Conservation (phyloP, 2,329 filamentous ascomycete species). For the Cladosporium sp. region DNA sequence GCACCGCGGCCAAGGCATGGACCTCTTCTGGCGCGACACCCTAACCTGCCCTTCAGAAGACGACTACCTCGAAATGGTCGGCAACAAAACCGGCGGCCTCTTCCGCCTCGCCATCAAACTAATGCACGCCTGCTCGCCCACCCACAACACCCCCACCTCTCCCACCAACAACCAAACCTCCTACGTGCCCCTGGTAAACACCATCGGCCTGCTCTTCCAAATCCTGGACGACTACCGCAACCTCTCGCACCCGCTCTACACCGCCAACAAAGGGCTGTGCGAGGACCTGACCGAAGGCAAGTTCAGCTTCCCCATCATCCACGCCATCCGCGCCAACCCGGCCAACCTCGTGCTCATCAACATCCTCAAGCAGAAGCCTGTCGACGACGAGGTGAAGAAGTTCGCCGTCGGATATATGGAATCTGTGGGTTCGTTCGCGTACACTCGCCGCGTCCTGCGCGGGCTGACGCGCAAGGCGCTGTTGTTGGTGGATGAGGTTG, state of each 20-base stretch:
- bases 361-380: constrained; percentile 87
- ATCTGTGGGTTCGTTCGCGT: constrained; percentile 82
- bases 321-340: constrained; percentile 78
- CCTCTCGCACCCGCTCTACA: constrained; percentile 65
- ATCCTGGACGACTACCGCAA: constrained; percentile 95
- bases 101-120: constrained; percentile 83
- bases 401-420: constrained; percentile 94
- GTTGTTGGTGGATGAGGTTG: constrained; percentile 45
- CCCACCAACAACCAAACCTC: constrained; percentile 50
- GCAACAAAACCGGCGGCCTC: constrained; percentile 84
- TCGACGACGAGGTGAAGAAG: constrained; percentile 81
- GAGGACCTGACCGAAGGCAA: constrained; percentile 97
- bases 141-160: constrained; percentile 26
- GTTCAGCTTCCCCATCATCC: constrained; percentile 94
- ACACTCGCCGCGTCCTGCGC: constrained; percentile 65
- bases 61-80: constrained; percentile 92
- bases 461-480: constrained; percentile 47
- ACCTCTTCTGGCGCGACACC: constrained; percentile 85
- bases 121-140: constrained; percentile 73
- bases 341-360: constrained; percentile 79
- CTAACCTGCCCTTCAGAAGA: constrained; percentile 81
- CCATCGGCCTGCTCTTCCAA: constrained; percentile 83
- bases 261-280: constrained; percentile 86
- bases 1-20: constrained; percentile 86
- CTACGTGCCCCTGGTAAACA: constrained; percentile 80